Percentiles rank a stretch among this genome's conserved stretches.
Evolutionary conservation across 176 grass and related monocot genomes (phyloP).

Genomic region (Canna indica): DNA sequence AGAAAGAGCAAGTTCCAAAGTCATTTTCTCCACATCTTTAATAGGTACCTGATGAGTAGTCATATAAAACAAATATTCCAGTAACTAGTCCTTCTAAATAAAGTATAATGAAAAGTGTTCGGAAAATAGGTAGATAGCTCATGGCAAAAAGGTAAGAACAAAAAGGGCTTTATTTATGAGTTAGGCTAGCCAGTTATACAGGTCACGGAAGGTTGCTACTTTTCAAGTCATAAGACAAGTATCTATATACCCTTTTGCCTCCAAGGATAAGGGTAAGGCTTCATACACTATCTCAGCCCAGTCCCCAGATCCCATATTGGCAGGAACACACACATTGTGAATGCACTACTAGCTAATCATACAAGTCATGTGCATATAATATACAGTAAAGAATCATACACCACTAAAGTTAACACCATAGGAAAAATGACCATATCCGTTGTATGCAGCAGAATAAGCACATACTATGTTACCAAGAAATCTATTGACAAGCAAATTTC

Average conservation of each 20-base stretch:
- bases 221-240: no score
- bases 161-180: not conserved
- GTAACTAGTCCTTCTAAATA: not conserved
- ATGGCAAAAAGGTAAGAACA: not conserved
- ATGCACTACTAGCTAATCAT: no score
- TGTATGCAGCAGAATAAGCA: not conserved
- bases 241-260: no score
- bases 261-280: no score
- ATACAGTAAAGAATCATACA: not conserved
- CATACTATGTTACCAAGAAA: not conserved
- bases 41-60: constrained; percentile 47
- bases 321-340: no score
- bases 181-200: not conserved
- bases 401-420: not conserved
- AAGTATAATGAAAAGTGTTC: not conserved
- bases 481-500: not conserved
- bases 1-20: constrained; percentile 59
- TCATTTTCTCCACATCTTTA: constrained; percentile 39
- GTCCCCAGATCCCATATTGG: no score
- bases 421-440: not conserved
- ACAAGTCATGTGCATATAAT: not conserved
- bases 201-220: not conserved
- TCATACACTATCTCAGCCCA: no score
- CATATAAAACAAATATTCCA: not conserved
- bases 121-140: not conserved